Conservation (phyloP, 208 protist species). For the Lotmaria passim region DNA sequence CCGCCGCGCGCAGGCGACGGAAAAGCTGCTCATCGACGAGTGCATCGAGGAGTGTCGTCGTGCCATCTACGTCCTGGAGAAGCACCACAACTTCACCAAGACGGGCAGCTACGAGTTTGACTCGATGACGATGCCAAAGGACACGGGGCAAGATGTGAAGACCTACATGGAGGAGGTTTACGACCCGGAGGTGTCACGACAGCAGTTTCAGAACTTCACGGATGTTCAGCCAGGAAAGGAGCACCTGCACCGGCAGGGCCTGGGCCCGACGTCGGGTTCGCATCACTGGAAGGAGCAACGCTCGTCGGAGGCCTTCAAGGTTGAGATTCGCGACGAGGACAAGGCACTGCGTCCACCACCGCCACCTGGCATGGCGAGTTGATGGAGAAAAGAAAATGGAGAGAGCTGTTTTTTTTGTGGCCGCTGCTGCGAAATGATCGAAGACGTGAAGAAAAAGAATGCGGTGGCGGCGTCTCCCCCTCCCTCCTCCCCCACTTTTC, state of each 20-base stretch:
- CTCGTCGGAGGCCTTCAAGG: constrained; percentile 59
- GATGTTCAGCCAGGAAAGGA: constrained; percentile 83
- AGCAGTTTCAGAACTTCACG: constrained; percentile 87
- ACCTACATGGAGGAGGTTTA: constrained; percentile 94
- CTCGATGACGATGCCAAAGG: constrained; percentile 81
- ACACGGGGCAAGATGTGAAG: constrained; percentile 91
- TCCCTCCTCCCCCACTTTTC: neutral
- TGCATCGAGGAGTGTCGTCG: constrained; percentile 87
- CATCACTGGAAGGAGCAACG: constrained; percentile 79
- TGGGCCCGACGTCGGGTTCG: constrained; percentile 67
- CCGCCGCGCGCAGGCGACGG: constrained; percentile 70
- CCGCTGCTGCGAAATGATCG: neutral
- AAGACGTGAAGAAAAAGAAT: too few relatives aligned
- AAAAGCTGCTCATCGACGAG: constrained; percentile 90
- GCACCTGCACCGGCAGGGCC: constrained; percentile 67
- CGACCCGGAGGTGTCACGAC: constrained; percentile 82
- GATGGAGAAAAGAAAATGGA: neutral
- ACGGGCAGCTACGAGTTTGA: constrained; percentile 87
- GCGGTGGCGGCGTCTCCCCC: neutral
- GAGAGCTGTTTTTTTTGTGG: neutral
- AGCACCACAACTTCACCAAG: constrained; percentile 84
- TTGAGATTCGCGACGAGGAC: constrained; percentile 84
- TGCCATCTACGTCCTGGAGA: constrained; percentile 82
- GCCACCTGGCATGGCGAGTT: constrained; percentile 60
- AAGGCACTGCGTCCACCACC: constrained; percentile 80